Evolutionary conservation across 371 early-diverging fungal genomes (phyloP).

Genomic region (Rhizopus microsporus): DNA sequence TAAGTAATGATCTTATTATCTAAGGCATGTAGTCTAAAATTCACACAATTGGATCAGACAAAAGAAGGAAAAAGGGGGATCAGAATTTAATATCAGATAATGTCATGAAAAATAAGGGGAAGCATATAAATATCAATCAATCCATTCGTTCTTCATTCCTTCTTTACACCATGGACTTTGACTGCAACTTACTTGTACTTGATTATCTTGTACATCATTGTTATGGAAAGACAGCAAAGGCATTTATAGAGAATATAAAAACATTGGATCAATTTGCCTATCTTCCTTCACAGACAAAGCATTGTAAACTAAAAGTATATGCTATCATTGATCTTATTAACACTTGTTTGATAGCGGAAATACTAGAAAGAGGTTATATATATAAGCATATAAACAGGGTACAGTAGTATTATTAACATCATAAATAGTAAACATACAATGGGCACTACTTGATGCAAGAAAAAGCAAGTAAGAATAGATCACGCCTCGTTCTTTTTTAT

Average conservation of each 20-base stretch:
- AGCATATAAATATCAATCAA: neutral
- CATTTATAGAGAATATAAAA: constrained; percentile 51
- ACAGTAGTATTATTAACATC: neutral
- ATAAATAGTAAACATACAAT: constrained; percentile 17
- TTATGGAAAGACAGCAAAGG: constrained; percentile 64
- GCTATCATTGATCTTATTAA: neutral
- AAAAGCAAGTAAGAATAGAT: constrained; percentile 27
- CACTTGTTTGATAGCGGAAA: neutral
- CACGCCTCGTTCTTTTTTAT: neutral
- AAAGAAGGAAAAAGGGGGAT: too few relatives aligned
- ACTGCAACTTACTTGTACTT: constrained; percentile 33
- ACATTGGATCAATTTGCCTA: constrained; percentile 19
- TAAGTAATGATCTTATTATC: too few relatives aligned
- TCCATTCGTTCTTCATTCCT: constrained; percentile 2
- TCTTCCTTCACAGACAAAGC: constrained; percentile 2
- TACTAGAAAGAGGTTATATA: neutral
- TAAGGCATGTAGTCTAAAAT: too few relatives aligned
- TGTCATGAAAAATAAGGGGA: too few relatives aligned
- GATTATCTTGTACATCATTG: constrained; percentile 64
- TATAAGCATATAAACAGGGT: neutral
- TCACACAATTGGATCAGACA: too few relatives aligned
- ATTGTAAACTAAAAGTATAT: neutral
- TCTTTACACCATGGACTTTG: constrained; percentile 16
- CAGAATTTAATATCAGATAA: too few relatives aligned
- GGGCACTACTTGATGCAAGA: constrained; percentile 43